Evolutionary conservation across 1,284 basidiomycete genomes (phyloP), one percentile per base, ranked within the genome.

Genomic region (Ceratobasidium sp.): DNA sequence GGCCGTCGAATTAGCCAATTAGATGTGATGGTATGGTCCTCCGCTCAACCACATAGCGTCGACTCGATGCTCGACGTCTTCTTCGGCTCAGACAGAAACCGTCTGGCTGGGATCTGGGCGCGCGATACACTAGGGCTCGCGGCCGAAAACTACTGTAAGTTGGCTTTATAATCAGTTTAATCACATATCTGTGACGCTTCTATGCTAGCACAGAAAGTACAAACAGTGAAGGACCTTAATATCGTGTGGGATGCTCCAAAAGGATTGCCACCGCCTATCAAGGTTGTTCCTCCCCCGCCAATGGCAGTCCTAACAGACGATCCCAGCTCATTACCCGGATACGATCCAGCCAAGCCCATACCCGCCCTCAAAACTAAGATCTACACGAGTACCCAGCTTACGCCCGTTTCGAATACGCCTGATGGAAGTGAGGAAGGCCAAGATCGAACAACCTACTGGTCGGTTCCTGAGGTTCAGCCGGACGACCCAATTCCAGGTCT

Each of bases 21-120:
- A 40, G 92, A 95, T 79, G 90, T 92, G 5, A 93, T 96, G 90
- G 90, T 96, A 0, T 96, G 95, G 95, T 94, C 92, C 80, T 94
- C 92, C 0, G 95, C 95, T 0, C 92, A 94, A 82, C 92, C 93
- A 0, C 89, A 91, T 77, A 95, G 91, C 81, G 95, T 96, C 3
- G 84, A 86, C 0, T 90, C 91, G 80, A 86, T 86, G 85, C 80
- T 84, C 3, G n/a, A 80, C 26, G 38, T 33, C 1, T 80, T 76
- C 40, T 82, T 81, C 40, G 81, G 82, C 13, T 54, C 71, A 20
- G 59, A 74, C 15, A 42, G 71, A 48, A 38, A 17, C 6, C 83
- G 85, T 56, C 83, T 96, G 13, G 84, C 89, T 26, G 91, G 91
- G 0, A 86, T 95, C 0, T 96, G 94, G 95, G 92, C 93, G 6